These are phyloP conservation scores for Pichia sp. DNA, from an alignment of 1,139 yeast species.

Conservation along the genomic window DNA sequence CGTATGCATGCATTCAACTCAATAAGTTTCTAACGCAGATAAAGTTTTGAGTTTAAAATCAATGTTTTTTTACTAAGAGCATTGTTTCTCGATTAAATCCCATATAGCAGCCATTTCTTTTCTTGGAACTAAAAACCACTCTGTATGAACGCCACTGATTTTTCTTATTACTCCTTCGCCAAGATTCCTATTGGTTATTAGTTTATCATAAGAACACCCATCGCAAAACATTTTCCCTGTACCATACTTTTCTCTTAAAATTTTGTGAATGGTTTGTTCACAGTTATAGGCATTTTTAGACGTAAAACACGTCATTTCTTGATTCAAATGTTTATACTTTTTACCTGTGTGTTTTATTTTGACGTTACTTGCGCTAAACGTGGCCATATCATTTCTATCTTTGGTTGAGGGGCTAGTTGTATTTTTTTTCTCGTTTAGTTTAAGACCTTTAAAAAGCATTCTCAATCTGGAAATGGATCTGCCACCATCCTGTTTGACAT, in stretches of 20 bases:
- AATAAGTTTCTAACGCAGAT: no score
- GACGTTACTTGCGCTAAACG: no score
- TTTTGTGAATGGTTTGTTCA: conserved; percentile 37
- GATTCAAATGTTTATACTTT: conserved; percentile 12
- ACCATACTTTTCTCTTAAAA: conserved; percentile 34
- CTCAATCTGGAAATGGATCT: conserved; percentile 6
- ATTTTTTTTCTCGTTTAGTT: not conserved
- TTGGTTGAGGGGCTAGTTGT: no score
- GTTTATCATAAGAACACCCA: conserved; percentile 11
- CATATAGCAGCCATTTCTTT: conserved; percentile 32
- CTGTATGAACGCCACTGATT: conserved; percentile 34
- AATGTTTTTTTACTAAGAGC: not conserved
- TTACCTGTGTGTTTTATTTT: conserved; percentile 4
- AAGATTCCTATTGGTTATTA: not conserved
- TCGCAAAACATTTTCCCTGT: conserved; percentile 17
- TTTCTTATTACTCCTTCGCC: conserved; percentile 16
- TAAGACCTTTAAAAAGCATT: conserved; percentile 10
- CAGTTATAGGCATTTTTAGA: conserved; percentile 31
- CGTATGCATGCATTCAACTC: no score
- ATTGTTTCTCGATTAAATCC: conserved; percentile 25
- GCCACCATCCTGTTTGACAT: no score
- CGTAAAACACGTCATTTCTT: conserved; percentile 24
- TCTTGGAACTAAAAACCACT: conserved; percentile 53
- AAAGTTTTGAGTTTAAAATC: no score
- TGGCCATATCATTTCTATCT: no score